These are phyloP conservation scores for Musa schizocarpa DNA, from an alignment of 176 grass and related monocot genomes.

Conservation along the genomic window DNA sequence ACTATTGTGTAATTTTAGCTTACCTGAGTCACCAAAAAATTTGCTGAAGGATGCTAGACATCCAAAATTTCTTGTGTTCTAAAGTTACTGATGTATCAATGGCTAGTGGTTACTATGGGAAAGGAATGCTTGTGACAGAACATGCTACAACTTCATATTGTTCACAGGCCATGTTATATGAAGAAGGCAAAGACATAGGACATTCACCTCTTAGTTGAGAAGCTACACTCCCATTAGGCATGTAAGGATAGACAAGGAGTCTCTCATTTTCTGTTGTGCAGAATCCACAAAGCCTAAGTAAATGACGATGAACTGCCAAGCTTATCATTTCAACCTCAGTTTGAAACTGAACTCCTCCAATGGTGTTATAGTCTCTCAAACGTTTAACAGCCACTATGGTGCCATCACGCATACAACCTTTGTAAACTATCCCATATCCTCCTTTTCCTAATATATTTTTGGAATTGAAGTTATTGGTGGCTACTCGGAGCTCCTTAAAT, in stretches of 20 bases:
- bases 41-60: too few species aligned
- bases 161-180: not conserved
- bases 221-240: conserved; percentile 75
- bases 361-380: conserved; percentile 35
- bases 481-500: conserved; percentile 54
- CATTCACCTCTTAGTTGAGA: conserved; percentile 70
- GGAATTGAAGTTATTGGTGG: conserved; percentile 56
- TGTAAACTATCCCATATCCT: conserved; percentile 76
- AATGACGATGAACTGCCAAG: conserved; percentile 67
- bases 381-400: conserved; percentile 58
- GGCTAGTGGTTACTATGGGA: too few species aligned
- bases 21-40: too few species aligned
- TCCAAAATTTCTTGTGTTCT: too few species aligned
- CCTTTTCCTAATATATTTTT: conserved; percentile 78
- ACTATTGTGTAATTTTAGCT: too few species aligned
- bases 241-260: conserved; percentile 77
- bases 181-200: too few species aligned
- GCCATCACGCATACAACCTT: conserved; percentile 41
- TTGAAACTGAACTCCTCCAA: conserved; percentile 63
- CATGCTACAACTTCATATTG: too few species aligned
- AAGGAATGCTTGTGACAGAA: too few species aligned
- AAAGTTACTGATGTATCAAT: too few species aligned
- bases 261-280: conserved; percentile 55
- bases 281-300: conserved; percentile 57
- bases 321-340: conserved; percentile 87